A percentile compares a stretch with the other conserved stretches of the same genome.
Evolutionary conservation across 805 yeast species (phyloP).

Genomic region (Yarrowia sp.): DNA sequence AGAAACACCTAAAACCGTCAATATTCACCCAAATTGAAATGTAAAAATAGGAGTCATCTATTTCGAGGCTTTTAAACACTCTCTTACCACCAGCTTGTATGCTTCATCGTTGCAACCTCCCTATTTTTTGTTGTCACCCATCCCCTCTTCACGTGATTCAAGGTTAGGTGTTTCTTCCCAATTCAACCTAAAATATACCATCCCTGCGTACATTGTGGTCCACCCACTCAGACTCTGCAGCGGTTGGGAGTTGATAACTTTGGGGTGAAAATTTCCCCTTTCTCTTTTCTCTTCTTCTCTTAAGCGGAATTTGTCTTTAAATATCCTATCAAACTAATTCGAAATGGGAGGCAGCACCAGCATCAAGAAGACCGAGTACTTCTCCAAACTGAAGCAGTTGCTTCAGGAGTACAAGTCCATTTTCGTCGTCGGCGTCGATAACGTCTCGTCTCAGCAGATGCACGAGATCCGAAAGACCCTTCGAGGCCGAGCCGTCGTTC

Average conservation of each 20-base stretch:
- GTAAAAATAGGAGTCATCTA: too few relatives aligned
- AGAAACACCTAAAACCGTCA: too few relatives aligned
- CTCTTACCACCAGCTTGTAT: too few relatives aligned
- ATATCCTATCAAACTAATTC: constrained; percentile 58
- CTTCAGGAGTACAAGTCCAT: constrained; percentile 96
- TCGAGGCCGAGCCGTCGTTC: constrained; percentile 92
- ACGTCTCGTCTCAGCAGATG: constrained; percentile 99
- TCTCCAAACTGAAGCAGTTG: constrained; percentile 91
- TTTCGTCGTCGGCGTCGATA: constrained; percentile 99
- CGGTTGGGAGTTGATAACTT: constrained; percentile 8
- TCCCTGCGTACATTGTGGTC: constrained; percentile 21
- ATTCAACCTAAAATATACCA: background rate
- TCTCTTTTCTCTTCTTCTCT: constrained; percentile 18
- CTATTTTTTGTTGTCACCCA: too few relatives aligned
- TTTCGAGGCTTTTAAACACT: too few relatives aligned
- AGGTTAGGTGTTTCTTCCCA: constrained; percentile 11
- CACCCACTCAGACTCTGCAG: constrained; percentile 29
- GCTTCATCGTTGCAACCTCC: too few relatives aligned
- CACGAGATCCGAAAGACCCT: constrained; percentile 98
- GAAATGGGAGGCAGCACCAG: constrained; percentile 99
- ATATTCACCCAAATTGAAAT: too few relatives aligned
- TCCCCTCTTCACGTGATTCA: background rate
- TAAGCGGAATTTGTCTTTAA: constrained; percentile 48
- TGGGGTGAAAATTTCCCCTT: background rate
- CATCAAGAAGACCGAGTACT: constrained; percentile 96